Base-by-base conservation (phyloP, 1,284 basidiomycete genomes). In the Boletellus deceptivus region DNA sequence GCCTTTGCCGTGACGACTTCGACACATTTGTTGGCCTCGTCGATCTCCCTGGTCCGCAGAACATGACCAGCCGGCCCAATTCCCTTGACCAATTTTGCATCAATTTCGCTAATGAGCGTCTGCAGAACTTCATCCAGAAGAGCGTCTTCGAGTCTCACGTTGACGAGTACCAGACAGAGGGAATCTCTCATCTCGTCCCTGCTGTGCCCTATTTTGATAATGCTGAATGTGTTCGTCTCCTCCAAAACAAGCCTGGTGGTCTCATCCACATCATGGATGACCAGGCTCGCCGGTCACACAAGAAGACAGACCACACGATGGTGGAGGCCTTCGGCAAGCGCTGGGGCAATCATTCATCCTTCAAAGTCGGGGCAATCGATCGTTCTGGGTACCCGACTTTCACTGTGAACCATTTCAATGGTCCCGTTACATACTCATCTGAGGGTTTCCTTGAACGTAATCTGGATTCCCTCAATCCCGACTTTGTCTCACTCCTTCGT, bases 261-360 rank as follows among this genome's bases (percentile, higher is more conserved):
- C 77, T 99, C 29, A 86, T 98, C 47, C 92, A 96, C 65, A 98
- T 98, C 70, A 93, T 98, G 86, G 95, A 98, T 66, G 96, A 99
- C 65, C 93, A 98, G 70, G 89, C 93, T 10, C 79, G 88, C 16
- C 79, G 90, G 37, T 80, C 82, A 55, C 86, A 90, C 33, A 94
- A 93, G 73, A 96, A 95, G 83, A 93, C 86, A 7, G 92, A 98
- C 62, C 80, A 87, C 51, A 93, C 89, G 4, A 97, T 98, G 93
- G 84, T 96, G 16, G 93, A 98, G 59, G 91, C 94, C 0, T 93
- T 98, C 65, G 77, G 82, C 48, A 98, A 98, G 72, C 83, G 94
- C 4, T 98, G 94, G 92, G 89, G 86, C 5, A 96, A 93, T 62
- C 94, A 98, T 65, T 81, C 88, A 0, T 89, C 86, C 1, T 98